These are phyloP conservation scores for Eucalyptus rudis DNA, from an alignment of 345 rosid genomes.

Conservation along the genomic window DNA sequence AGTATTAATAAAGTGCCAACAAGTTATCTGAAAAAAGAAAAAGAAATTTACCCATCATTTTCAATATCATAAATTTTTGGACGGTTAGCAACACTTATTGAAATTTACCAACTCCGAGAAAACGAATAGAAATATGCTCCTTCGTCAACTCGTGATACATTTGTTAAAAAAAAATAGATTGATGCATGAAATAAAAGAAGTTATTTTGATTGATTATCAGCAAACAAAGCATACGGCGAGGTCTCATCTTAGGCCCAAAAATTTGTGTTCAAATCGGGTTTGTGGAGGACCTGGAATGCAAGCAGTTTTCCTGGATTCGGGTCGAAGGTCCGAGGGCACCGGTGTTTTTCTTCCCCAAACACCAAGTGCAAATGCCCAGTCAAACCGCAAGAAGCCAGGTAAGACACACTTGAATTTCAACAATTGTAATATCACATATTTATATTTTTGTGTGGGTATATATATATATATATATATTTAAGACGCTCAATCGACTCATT, in stretches of 20 bases:
- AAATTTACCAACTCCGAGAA: not conserved
- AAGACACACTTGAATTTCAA: no score
- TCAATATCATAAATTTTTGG: no score
- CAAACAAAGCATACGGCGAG: not conserved
- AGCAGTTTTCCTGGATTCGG: slow-evolving; percentile 62
- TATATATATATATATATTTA: not conserved
- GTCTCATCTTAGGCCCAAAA: not conserved
- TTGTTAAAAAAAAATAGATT: not conserved
- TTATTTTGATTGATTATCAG: not conserved
- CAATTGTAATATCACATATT: not conserved
- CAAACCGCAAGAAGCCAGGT: slow-evolving; percentile 46
- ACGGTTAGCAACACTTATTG: not conserved
- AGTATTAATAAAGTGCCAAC: not conserved
- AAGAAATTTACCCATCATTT: not conserved
- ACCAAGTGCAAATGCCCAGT: slow-evolving; percentile 13
- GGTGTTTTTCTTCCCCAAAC: slow-evolving; percentile 75
- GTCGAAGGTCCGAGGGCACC: slow-evolving; percentile 52
- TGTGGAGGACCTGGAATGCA: slow-evolving; percentile 44
- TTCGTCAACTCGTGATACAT: not conserved
- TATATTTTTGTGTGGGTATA: no score
- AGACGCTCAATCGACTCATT: not conserved
- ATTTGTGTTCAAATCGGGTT: not conserved
- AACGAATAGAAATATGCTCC: not conserved
- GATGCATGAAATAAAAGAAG: not conserved
- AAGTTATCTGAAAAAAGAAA: not conserved